These are phyloP conservation scores for Colletotrichum sp. DNA, from an alignment of 2,329 filamentous ascomycete genomes.

Conservation along the genomic window DNA sequence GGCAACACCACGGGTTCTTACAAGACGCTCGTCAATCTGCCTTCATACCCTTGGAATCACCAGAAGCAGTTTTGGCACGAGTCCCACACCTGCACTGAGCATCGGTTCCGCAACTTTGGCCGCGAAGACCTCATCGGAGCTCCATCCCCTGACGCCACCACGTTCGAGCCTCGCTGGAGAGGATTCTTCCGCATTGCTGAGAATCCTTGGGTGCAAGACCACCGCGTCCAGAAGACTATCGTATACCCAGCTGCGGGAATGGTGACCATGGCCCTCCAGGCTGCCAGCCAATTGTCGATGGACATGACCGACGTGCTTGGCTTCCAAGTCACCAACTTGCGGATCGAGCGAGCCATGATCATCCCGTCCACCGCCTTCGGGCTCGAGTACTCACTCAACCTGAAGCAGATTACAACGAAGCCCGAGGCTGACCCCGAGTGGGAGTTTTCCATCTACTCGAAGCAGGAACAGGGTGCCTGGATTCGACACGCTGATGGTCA, in stretches of 20 bases:
- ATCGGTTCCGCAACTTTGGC: conserved; percentile 47
- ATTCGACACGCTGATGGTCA: conserved; percentile 12
- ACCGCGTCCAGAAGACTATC: conserved; percentile 54
- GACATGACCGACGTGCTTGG: conserved; percentile 29
- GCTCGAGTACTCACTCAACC: conserved; percentile 54
- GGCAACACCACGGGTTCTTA: neutral
- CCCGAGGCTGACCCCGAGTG: conserved; percentile 23
- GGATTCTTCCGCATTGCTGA: conserved; percentile 53
- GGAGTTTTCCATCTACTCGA: conserved; percentile 53
- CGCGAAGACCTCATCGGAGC: conserved; percentile 58
- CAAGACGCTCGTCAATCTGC: conserved; percentile 46
- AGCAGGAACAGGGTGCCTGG: conserved; percentile 34
- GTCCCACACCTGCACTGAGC: conserved; percentile 47
- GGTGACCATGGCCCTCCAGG: conserved; percentile 54
- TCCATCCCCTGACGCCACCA: conserved; percentile 46
- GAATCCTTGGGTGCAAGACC: conserved; percentile 57
- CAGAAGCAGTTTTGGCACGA: conserved; percentile 58
- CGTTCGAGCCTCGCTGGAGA: conserved; percentile 52
- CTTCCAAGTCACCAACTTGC: conserved; percentile 50
- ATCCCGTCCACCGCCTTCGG: conserved; percentile 51
- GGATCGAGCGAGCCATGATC: conserved; percentile 56
- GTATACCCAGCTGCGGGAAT: conserved; percentile 58
- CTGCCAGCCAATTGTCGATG: conserved; percentile 42
- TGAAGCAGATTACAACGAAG: conserved; percentile 32
- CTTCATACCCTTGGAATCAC: conserved; percentile 61